A percentile compares a stretch with the other conserved stretches of the same genome.
phyloP scores from a whole-genome alignment of 805 yeast genomes.

The Kodamaea hsintzibuensis region DNA sequence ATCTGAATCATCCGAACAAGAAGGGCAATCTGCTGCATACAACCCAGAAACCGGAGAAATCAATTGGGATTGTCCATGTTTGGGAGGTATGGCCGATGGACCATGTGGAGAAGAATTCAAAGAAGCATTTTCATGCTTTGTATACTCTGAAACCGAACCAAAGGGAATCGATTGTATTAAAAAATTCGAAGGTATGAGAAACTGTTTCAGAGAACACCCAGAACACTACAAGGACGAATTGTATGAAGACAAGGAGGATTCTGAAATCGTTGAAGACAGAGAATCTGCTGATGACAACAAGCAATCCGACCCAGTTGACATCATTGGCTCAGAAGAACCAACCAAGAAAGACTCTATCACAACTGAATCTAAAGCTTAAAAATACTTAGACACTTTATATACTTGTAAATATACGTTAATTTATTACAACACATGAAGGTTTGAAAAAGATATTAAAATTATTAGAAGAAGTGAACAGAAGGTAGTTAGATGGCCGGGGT shows the following conservation, averaged over 20 bases:
- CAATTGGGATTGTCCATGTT: slow-evolving; percentile 99
- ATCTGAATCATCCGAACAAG: too few species aligned
- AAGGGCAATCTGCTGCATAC: slow-evolving; percentile 66
- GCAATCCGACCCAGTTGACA: too few species aligned
- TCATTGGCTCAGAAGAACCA: too few species aligned
- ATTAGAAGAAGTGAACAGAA: not conserved
- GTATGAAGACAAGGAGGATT: slow-evolving; percentile 58
- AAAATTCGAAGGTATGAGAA: slow-evolving; percentile 88
- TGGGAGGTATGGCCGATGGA: slow-evolving; percentile 98
- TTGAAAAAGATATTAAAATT: not conserved
- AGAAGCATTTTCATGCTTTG: slow-evolving; percentile 92
- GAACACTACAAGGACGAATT: slow-evolving; percentile 92
- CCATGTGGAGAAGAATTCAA: slow-evolving; percentile 97
- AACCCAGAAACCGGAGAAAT: slow-evolving; percentile 98
- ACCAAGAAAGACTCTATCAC: not conserved
- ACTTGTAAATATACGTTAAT: slow-evolving; percentile 6
- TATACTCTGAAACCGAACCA: slow-evolving; percentile 91
- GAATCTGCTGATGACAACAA: too few species aligned
- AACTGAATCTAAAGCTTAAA: not conserved
- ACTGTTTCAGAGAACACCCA: slow-evolving; percentile 89
- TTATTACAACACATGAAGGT: not conserved
- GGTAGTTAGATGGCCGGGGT: too few species aligned
- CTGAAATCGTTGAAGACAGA: not conserved
- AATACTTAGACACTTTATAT: not conserved
- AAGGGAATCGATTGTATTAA: slow-evolving; percentile 95